Evolutionary conservation across 352 stramenopile species (phyloP), one percentile per base, ranked within the genome.

Genomic region (Elongisporangium undulatum): DNA sequence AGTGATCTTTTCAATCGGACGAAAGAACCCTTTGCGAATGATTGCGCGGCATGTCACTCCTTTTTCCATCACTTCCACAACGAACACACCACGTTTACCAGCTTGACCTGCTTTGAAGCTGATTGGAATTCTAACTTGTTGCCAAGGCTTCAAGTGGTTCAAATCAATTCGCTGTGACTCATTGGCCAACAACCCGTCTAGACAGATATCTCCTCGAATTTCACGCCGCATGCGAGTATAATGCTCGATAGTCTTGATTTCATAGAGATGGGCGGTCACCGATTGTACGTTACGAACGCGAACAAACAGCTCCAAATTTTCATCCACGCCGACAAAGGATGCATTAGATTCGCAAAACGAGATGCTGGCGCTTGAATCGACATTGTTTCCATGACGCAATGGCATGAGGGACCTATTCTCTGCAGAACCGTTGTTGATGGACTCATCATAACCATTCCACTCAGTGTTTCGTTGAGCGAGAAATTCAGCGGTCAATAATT

Each of bases 21-120:
- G 76, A 19, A 89, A 63, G 60, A 78, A 79, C 2, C 79, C 79
- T 49, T 83, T 86, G 5, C 79, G 72, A 22, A 89, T 26, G 17
- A 89, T 79, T 7, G 79, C 79, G 12, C 79, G 70, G 24, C 79
- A 89, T 1, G 76, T 79, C 20, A 72, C 68, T 24, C 75, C 71
- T 21, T 79, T 80, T 50, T 82, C 76, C 29, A 89, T 74, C 8
- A 89, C 65, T 63, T 89, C 79, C 4, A 89, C 76, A 12, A 89
- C 72, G 53, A 82, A 89, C 7, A 87, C 70, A 15, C 79, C 77
- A 34, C 77, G 79, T 10, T 45, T 63, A 16, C 34, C 53, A 45
- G 10, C 34, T 45, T 45, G 34, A 45, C 34, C 34, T 45, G 34
- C 7, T 21, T 66, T 52, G 53, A 79, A 75, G 29, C 63, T 29